These are phyloP conservation scores for Inonotus obliquus DNA, from an alignment of 1,284 basidiomycete genomes.

Conservation along the genomic window DNA sequence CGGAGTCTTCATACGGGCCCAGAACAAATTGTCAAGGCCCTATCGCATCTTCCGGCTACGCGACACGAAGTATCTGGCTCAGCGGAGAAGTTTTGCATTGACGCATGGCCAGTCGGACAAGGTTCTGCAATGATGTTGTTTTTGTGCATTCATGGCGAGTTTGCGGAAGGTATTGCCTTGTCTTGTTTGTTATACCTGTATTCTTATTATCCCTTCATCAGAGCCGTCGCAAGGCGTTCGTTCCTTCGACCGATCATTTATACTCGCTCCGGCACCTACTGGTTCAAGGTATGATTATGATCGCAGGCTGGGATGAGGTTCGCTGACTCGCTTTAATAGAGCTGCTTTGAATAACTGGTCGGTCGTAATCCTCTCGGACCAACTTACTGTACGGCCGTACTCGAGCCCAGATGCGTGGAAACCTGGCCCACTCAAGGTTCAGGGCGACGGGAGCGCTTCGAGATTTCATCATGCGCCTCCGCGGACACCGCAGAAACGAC, in stretches of 20 bases:
- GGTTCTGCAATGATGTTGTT: slow-evolving; percentile 64
- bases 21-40: slow-evolving; percentile 59
- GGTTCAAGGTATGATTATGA: slow-evolving; percentile 66
- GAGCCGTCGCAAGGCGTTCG: slow-evolving; percentile 65
- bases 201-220: slow-evolving; percentile 24
- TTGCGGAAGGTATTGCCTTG: slow-evolving; percentile 70
- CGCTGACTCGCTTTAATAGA: slow-evolving; percentile 34
- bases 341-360: slow-evolving; percentile 86
- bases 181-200: not conserved
- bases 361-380: slow-evolving; percentile 86
- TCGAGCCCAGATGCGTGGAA: slow-evolving; percentile 79
- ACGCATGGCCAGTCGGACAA: slow-evolving; percentile 77
- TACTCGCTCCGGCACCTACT: slow-evolving; percentile 76
- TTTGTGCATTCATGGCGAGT: slow-evolving; percentile 88
- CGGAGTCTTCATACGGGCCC: slow-evolving; percentile 72
- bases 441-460: slow-evolving; percentile 33
- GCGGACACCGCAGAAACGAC: slow-evolving; percentile 20
- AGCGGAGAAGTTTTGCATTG: slow-evolving; percentile 83
- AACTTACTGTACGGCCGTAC: slow-evolving; percentile 79
- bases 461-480: not conserved
- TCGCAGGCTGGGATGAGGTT: slow-evolving; percentile 4
- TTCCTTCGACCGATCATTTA: slow-evolving; percentile 91
- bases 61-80: slow-evolving; percentile 72
- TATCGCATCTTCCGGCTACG: slow-evolving; percentile 69
- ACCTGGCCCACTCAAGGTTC: slow-evolving; percentile 65